Base-by-base conservation (phyloP, 208 protist genomes). In the Trypanosomatidae sp. region DNA sequence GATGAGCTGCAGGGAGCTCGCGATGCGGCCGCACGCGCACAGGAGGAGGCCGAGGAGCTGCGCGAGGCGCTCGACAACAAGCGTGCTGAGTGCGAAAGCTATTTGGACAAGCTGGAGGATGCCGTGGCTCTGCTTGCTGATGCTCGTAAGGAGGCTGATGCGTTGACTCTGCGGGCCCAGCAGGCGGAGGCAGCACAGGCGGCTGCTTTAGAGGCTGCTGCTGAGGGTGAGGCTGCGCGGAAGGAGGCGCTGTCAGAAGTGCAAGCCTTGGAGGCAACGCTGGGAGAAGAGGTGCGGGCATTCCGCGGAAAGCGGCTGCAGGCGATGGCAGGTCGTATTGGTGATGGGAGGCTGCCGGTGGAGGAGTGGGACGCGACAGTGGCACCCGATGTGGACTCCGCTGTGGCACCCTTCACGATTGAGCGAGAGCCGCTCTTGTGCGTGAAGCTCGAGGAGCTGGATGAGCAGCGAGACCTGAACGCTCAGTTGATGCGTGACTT, bases 381-480 rank as follows among this genome's bases (percentile, higher is more conserved):
- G n/a, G n/a, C n/a, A n/a, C n/a, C n/a, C n/a, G n/a, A n/a, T n/a
- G n/a, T n/a, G n/a, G n/a, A n/a, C n/a, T n/a, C n/a, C n/a, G n/a
- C n/a, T n/a, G n/a, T n/a, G n/a, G n/a, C n/a, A n/a, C n/a, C n/a
- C n/a, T n/a, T n/a, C 0, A 66, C 17, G 1, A 75, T 84, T 12
- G 73, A 71, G 44, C 44, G 22, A 2, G 80, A 84, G 66, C 74
- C 80, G 13, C 30, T 84, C 15, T 79, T 79, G 28, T 80, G 74
- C 30, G 80, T 78, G 17, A 84, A 44, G 49, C 41, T 85, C 44
- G 80, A 83, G 30, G 83, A 84, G 69, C 67, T 87, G 0, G 53
- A 66, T 13, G 69, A 76, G 66, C 65, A 83, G 58, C 62, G 78
- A n/a, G 76, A 76, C 1, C 15, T 76, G 19, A 81, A 73, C 30